Percentiles rank a stretch among this genome's conserved stretches.
Evolutionary conservation across 139 green algal genomes (phyloP).

Genomic region (Closterium sp.): DNA sequence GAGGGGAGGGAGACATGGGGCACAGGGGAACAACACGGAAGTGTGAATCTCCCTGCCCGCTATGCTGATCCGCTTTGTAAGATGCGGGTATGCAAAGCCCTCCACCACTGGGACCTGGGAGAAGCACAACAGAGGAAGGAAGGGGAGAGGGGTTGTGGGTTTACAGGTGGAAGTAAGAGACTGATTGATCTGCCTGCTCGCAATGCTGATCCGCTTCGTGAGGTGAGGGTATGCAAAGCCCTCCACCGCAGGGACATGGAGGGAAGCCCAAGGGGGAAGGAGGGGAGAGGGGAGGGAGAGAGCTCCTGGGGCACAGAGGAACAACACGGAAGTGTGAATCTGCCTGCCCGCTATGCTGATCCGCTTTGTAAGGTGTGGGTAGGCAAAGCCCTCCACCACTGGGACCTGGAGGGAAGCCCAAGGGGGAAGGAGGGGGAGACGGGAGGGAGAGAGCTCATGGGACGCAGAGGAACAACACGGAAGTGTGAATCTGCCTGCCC

Average conservation of each 20-base stretch:
- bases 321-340: too few relatives aligned
- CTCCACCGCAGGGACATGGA: slow-evolving; percentile 74
- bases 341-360: slow-evolving; percentile 71
- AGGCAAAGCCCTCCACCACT: slow-evolving; percentile 76
- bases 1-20: slow-evolving; percentile 54
- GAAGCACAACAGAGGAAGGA: too few relatives aligned
- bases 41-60: slow-evolving; percentile 60
- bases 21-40: too few relatives aligned
- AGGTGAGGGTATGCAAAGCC: slow-evolving; percentile 72
- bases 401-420: slow-evolving; percentile 56
- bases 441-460: slow-evolving; percentile 42
- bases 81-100: slow-evolving; percentile 69
- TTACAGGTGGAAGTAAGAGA: not conserved
- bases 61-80: slow-evolving; percentile 69
- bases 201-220: slow-evolving; percentile 74
- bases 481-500: slow-evolving; percentile 53
- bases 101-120: slow-evolving; percentile 74
- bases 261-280: slow-evolving; percentile 22
- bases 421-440: slow-evolving; percentile 48
- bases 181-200: slow-evolving; percentile 72
- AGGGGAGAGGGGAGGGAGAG: slow-evolving; percentile 57
- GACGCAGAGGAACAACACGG: too few relatives aligned
- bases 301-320: too few relatives aligned
- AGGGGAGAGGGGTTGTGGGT: slow-evolving; percentile 66
- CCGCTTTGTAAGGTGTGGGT: slow-evolving; percentile 70